Base-by-base conservation (phyloP, 2,329 filamentous ascomycete species). In the Fusarium sp. region DNA sequence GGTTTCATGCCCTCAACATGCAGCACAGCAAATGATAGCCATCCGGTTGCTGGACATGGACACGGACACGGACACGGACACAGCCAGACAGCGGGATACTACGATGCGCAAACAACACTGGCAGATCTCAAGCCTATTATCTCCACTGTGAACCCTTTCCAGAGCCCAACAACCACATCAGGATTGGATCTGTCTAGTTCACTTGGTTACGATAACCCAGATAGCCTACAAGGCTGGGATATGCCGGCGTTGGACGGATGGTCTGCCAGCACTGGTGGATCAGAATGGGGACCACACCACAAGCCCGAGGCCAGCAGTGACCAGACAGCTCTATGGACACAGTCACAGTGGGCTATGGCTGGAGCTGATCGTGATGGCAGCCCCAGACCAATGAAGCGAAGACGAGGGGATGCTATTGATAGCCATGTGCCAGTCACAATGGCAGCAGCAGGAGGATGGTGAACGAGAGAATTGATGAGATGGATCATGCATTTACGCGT, bases 301-400 rank as follows among this genome's bases (percentile, higher is more conserved):
- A 83, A 82, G 77, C 72, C 80, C 44, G 81, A 82, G 31, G 26
- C 74, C 18, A 65, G 74, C 28, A 47, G 36, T 33, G 77, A 81
- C 28, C 76, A 80, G 38, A 64, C 77, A n/a, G 70, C 68, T n/a
- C 72, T 83, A 64, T 84, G 82, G 82, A 77, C 79, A 35, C 77
- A 78, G 57, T 76, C 75, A 50, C 81, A 79, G 41, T 83, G 79
- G 81, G 73, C 72, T 64, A 70, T 83, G 70, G 72, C 77, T 24
- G 78, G 78, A n/a, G 64, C 76, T n/a, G 80, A 82, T 39, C 78
- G 79, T 33, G 79, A 78, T 6, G 79, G 74, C 20, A 83, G 82
- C 71, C 82, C 82, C 5, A 68, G 81, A 48, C 78, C 81, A 26
- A 78, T 79, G 71, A 83, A 83, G 81, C 78, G 82, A 66, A 77